These are phyloP conservation scores for Leucosporidium yakuticum DNA, from an alignment of 768 basidiomycete genomes.

Conservation along the genomic window DNA sequence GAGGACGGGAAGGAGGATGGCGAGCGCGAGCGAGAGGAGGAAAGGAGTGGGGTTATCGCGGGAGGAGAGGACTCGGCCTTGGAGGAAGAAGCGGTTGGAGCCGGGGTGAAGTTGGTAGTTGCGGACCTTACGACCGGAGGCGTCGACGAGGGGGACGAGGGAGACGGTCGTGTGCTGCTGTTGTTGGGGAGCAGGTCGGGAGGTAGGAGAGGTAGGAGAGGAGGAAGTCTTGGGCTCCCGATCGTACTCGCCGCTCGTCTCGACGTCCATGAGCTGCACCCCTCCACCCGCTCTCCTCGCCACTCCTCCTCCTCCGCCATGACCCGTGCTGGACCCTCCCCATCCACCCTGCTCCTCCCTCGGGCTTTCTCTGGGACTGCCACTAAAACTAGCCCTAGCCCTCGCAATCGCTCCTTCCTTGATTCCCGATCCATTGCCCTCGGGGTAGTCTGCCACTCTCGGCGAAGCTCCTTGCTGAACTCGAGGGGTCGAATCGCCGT, in stretches of 20 bases:
- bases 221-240: not conserved
- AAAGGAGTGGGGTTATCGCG: slow-evolving; percentile 84
- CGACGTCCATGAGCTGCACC: not conserved
- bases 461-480: too few relatives aligned
- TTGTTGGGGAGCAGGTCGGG: too few relatives aligned
- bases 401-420: too few relatives aligned
- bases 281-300: not conserved
- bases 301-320: not conserved
- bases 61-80: slow-evolving; percentile 69
- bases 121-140: slow-evolving; percentile 28
- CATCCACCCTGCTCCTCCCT: not conserved
- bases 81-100: slow-evolving; percentile 66
- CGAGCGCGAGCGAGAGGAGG: slow-evolving; percentile 56
- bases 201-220: not conserved
- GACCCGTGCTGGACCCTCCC: not conserved
- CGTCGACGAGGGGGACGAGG: not conserved
- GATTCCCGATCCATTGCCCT: too few relatives aligned
- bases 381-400: not conserved
- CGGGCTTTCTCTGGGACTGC: not conserved
- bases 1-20: slow-evolving; percentile 63
- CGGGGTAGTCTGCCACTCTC: too few relatives aligned
- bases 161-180: not conserved
- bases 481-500: too few relatives aligned
- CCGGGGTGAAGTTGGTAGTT: slow-evolving; percentile 65
- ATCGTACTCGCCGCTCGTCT: slow-evolving; percentile 1